A percentile compares a stretch with the other conserved stretches of the same genome.
Conservation (phyloP, 352 stramenopile species). For the Detonula confervacea region DNA sequence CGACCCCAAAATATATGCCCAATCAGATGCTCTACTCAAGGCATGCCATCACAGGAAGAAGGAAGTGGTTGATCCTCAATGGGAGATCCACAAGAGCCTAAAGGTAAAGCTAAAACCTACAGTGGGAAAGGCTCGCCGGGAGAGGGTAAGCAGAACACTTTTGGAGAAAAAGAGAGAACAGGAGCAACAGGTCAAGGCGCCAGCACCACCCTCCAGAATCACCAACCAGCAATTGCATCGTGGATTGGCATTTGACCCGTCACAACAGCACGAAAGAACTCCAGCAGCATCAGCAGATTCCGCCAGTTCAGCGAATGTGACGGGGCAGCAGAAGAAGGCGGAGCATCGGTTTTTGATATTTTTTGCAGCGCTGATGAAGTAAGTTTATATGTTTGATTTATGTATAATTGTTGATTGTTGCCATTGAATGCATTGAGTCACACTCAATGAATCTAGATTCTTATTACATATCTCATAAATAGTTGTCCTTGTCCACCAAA, state of each 20-base stretch:
- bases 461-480: no score
- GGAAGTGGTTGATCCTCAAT: slow-evolving; percentile 67
- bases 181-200: no score
- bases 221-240: no score
- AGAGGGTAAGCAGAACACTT: slow-evolving; percentile 73
- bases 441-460: no score
- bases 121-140: slow-evolving; percentile 79
- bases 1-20: slow-evolving; percentile 62
- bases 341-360: slow-evolving; percentile 83
- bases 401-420: no score
- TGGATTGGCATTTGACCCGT: no score
- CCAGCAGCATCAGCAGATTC: no score
- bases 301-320: slow-evolving; percentile 8
- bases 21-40: slow-evolving; percentile 74
- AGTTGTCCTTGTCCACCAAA: no score
- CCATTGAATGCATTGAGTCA: no score
- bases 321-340: slow-evolving; percentile 58
- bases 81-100: slow-evolving; percentile 68
- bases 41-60: slow-evolving; percentile 83
- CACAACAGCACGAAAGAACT: no score
- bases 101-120: slow-evolving; percentile 60
- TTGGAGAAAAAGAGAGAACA: slow-evolving; percentile 37
- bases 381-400: no score
- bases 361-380: slow-evolving; percentile 78
- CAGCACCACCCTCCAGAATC: no score